Evolutionary conservation across 2,329 filamentous ascomycete species (phyloP), one percentile per base, ranked within the genome.

Genomic region (Alternaria postmessia): DNA sequence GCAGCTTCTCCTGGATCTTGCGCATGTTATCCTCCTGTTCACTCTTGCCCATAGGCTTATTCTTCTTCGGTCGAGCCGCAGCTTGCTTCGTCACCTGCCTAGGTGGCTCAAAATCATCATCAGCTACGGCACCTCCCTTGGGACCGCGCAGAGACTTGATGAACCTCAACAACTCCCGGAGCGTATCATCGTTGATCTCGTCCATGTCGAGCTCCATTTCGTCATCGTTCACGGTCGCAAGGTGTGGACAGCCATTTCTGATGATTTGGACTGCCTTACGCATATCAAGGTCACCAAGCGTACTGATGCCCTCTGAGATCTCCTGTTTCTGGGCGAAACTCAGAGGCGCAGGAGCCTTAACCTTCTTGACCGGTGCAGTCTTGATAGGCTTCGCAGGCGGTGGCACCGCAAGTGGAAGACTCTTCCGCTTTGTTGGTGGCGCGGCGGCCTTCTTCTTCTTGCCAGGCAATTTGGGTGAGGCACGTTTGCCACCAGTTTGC

Each of bases 211-310:
- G 83, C 69, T 92, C 87, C 72, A 88, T 83, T 70, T 88, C 86
- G 49, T 87, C 86, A 65, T 85, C 84, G 59, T 83, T 79, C 65
- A 84, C 82, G 71, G 84, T 78, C 34, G 80, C 75, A 47, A 95
- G 84, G 84, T 90, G 83, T 81, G 92, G 81, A 82, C 92, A 79
- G 67, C 96, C 94, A 66, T 88, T 88, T 77, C 96, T 93, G 74
- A 99, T 98, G 63, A 98, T 94, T 61, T 91, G 88, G 32, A 97
- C 92, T 0, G 94, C 93, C 67, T 88, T 88, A 51, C 89, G 86
- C 73, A 97, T 90, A 67, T 92, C 89, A n/a, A 85, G 83, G 51
- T 91, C 90, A 18, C 93, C 89, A 58, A 98, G 87, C 63, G 89
- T 89, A 70, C 90, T 91, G 65, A 97, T 95, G 14, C 91, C 91